Evolutionary conservation across 1,284 basidiomycete species (phyloP), one percentile per base, ranked within the genome.

Genomic region (Kalmanozyma brasiliensis): DNA sequence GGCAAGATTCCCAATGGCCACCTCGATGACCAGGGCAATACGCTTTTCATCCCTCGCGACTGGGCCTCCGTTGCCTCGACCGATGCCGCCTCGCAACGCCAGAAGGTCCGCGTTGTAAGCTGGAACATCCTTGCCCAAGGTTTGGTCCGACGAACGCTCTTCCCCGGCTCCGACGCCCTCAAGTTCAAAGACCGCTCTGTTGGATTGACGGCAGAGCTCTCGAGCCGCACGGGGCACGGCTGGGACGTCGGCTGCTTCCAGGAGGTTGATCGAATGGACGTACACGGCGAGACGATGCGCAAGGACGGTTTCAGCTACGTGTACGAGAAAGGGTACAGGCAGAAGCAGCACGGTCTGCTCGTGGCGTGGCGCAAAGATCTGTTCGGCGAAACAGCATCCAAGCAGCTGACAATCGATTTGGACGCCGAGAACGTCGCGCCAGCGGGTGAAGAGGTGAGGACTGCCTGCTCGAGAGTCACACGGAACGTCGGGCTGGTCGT

Each of bases 231-330:
- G 0, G 75, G 80, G 22, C 79, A 83, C 45, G 61, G 69, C 7
- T 83, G 80, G 64, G 83, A 83, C 43, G 66, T 84, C 17, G 83
- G 77, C 10, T 82, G 80, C 53, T 80, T 84, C 23, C 83, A 84
- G 43, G 83, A 84, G 46, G 83, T 83, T 26, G 83, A 83, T 52
- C 69, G 78, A 8, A 72, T 83, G 34, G 72, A 80, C 3, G 72
- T 77, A 6, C 83, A 83, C 48, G 64, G 49, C 16, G 51, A 61
- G 13, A 71, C 57, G 33, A 51, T 82, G 20, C 7, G 26, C 13
- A 38, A 64, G n/a, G 65, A 62, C 19, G 78, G 78, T 19, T 80
- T 75, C 43, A 53, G 56, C 32, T 77, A 70, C 22, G 49, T 73
- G 4, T 81, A 76, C 61, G 74, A 77, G 14, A 78, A 79, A 32